Evolutionary conservation across 169 alveolate species (phyloP).

Genomic region (Cryptosporidium tyzzeri): DNA sequence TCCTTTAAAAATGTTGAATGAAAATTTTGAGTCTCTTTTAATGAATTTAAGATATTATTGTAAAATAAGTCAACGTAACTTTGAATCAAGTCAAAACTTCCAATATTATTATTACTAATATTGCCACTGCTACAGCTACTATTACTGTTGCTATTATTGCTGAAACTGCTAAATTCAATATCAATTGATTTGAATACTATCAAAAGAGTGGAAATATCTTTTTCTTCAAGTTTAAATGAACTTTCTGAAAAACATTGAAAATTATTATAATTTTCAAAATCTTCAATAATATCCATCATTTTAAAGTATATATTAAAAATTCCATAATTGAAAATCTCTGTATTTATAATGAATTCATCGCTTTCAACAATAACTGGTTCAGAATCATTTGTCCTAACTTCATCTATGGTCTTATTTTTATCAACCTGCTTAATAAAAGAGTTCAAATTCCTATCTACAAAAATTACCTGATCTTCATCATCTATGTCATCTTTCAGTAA

Average conservation of each 20-base stretch:
- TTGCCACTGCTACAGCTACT: neutral
- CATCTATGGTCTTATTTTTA: neutral
- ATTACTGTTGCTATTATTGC: neutral
- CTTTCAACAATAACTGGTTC: neutral
- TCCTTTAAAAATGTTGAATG: constrained; percentile 1
- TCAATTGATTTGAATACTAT: constrained; percentile 39
- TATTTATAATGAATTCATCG: neutral
- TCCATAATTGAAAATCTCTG: neutral
- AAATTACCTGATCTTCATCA: neutral
- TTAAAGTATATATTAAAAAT: neutral
- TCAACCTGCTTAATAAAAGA: neutral
- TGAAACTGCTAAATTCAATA: constrained; percentile 11
- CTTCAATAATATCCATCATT: neutral
- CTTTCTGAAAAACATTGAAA: neutral
- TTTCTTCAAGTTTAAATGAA: neutral
- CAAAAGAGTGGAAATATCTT: neutral
- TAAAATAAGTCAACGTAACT: constrained; percentile 4
- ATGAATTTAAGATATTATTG: neutral
- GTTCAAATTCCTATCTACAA: neutral
- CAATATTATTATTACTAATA: neutral
- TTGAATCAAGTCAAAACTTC: neutral
- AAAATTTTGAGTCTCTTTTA: neutral
- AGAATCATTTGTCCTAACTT: neutral
- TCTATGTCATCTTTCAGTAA: neutral
- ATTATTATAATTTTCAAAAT: neutral